Percentiles rank a stretch among this genome's conserved stretches.
Conservation (phyloP, 441 rosid genomes). For the Flueggea neowawraea region DNA sequence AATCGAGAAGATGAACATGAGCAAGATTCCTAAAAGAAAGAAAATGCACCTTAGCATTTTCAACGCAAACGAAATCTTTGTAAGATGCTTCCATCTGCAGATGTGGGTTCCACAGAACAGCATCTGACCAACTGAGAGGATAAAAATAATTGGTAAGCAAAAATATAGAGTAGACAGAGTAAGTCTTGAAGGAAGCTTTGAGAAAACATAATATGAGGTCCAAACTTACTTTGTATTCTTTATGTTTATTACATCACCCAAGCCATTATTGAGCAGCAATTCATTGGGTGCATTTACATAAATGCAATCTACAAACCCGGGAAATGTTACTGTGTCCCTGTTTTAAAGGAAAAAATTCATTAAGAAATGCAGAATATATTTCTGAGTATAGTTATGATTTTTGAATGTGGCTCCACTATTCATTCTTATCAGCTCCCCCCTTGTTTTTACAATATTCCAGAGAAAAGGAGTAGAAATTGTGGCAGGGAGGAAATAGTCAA, state of each 20-base stretch:
- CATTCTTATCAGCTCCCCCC: too few relatives aligned
- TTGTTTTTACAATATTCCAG: too few relatives aligned
- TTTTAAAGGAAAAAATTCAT: not conserved
- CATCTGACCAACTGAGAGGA: too few relatives aligned
- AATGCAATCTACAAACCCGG: conserved; percentile 91
- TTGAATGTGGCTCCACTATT: not conserved
- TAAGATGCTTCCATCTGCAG: conserved; percentile 93
- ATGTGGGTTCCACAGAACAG: too few relatives aligned
- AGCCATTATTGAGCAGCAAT: conserved; percentile 75
- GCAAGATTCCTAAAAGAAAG: too few relatives aligned
- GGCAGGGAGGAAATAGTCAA: too few relatives aligned
- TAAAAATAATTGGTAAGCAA: too few relatives aligned
- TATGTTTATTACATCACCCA: conserved; percentile 70
- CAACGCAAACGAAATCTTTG: conserved; percentile 88
- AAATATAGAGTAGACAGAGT: not conserved
- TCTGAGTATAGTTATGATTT: not conserved
- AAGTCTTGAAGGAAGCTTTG: not conserved
- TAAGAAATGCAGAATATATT: not conserved
- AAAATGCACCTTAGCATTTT: conserved; percentile 81
- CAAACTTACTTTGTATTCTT: conserved; percentile 52
- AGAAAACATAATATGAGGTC: conserved; percentile 2
- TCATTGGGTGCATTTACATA: conserved; percentile 68
- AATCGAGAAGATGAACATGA: too few relatives aligned
- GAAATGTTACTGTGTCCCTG: conserved; percentile 80
- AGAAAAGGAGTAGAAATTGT: too few relatives aligned